phyloP scores from a whole-genome alignment of 2,329 filamentous ascomycete genomes.

The Ceratocystis lukuohia region DNA sequence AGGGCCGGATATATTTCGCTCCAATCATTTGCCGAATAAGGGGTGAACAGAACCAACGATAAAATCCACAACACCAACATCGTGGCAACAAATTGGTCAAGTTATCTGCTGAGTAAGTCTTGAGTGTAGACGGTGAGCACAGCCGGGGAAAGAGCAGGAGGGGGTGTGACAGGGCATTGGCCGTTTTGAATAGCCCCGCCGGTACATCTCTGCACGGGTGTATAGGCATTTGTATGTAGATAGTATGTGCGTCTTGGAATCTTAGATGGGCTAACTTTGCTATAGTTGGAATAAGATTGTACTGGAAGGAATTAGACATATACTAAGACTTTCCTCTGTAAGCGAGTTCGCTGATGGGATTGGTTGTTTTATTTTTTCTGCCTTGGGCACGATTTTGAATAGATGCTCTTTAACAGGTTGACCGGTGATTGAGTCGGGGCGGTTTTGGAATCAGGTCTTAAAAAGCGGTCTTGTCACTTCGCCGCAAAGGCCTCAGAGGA shows the following conservation, averaged over 20 bases:
- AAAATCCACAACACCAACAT: conserved; percentile 1
- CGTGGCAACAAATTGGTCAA: neutral
- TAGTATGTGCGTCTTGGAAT: neutral
- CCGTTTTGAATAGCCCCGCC: neutral
- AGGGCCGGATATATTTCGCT: neutral
- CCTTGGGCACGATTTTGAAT: neutral
- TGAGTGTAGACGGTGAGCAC: neutral
- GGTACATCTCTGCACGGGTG: neutral
- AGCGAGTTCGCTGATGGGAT: neutral
- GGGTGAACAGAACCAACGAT: neutral
- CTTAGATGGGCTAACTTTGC: neutral
- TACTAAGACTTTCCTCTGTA: neutral
- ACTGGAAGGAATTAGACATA: neutral
- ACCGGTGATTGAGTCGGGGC: neutral
- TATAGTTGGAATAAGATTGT: neutral
- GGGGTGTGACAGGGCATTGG: neutral
- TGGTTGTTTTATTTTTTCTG: neutral
- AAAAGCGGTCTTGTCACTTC: conserved; percentile 1
- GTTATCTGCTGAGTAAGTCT: neutral
- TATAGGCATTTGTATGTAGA: neutral
- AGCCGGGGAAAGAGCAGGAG: neutral
- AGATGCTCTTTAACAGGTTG: neutral
- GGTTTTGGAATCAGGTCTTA: neutral
- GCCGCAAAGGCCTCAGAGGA: neutral
- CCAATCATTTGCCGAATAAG: neutral